Evolutionary conservation across 2,329 filamentous ascomycete species (phyloP), one percentile per base, ranked within the genome.

Genomic region (Golovinomyces cichoracearum): DNA sequence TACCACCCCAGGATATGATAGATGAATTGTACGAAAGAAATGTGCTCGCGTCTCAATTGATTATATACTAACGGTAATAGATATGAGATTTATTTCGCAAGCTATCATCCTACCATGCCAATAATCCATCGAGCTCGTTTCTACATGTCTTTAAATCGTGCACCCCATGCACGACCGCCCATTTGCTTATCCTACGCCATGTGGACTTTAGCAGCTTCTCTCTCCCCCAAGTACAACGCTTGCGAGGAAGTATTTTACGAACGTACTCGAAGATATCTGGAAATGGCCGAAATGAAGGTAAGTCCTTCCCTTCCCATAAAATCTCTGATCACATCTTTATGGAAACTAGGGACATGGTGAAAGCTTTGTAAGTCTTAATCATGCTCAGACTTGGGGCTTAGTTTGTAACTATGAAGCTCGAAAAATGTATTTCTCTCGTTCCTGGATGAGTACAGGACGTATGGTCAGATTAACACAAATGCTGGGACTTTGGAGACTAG

Each of bases 151-250:
- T 78, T 90, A 63, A 79, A 86, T 57, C 68, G 68, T 2, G 69
- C 78, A 2, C 76, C 82, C 1, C 72, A 81, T 50, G 74, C 79
- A 68, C 78, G 83, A 50, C 86, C 88, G 2, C 82, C 86, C 1
- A 74, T 92, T 58, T 83, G 76, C 57, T 65, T 94, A 38, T 74
- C 86, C 57, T 94, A 94, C 62, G 79, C 78, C 22, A 83, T 94
- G 60, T 93, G 85, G 84, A 73, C 78, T n/a, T 66, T 83, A 56
- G 83, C 83, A 7, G 76, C 84, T 4, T 72, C 74, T 13, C 68
- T 78, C 1, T 74, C 78, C 27, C 71, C 81, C 37, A 83, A 83
- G 58, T 92, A 92, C 57, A 67, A 71, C 6, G 65, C 66, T 7
- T 72, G 84, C 35, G 76, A 84, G 52, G 77, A 81, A 6, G 71